Evolutionary conservation across 2,329 filamentous ascomycete species (phyloP).

Genomic region (Massarina eburnea): DNA sequence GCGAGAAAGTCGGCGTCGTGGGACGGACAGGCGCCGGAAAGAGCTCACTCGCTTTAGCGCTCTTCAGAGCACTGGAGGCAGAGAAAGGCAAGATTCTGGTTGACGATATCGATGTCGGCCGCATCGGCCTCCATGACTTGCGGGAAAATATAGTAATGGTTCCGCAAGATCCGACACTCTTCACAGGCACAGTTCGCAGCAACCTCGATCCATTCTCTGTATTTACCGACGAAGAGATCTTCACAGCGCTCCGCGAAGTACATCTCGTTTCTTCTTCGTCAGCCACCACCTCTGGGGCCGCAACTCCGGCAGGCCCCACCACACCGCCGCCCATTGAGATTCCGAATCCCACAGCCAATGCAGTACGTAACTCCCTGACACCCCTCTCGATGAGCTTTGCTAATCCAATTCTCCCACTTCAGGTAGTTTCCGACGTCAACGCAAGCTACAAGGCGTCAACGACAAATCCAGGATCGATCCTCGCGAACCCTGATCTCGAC

Average conservation of each 20-base stretch:
- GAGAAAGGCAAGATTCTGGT: slow-evolving; percentile 87
- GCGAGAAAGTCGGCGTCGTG: slow-evolving; percentile 94
- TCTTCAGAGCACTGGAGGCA: slow-evolving; percentile 92
- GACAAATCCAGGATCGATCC: slow-evolving; percentile 34
- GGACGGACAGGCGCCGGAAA: slow-evolving; percentile 95
- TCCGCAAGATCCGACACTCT: slow-evolving; percentile 93
- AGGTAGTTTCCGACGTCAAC: slow-evolving; percentile 27
- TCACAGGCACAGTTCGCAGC: slow-evolving; percentile 85
- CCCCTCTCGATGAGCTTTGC: too few species aligned
- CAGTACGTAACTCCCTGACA: too few species aligned
- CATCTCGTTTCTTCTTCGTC: slow-evolving; percentile 70
- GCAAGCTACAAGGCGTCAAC: slow-evolving; percentile 33
- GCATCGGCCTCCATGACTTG: slow-evolving; percentile 89
- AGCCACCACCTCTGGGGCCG: slow-evolving; percentile 29
- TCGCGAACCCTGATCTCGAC: slow-evolving; percentile 18
- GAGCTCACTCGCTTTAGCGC: slow-evolving; percentile 86
- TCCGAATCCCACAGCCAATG: slow-evolving; percentile 31
- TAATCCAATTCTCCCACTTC: too few species aligned
- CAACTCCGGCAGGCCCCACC: slow-evolving; percentile 20
- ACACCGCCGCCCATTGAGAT: slow-evolving; percentile 32
- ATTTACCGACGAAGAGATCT: slow-evolving; percentile 90
- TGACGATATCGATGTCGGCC: slow-evolving; percentile 85
- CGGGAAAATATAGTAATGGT: slow-evolving; percentile 96
- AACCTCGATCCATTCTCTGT: slow-evolving; percentile 91
- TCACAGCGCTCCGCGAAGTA: slow-evolving; percentile 80